A percentile compares a stretch with the other conserved stretches of the same genome.
phyloP scores from a whole-genome alignment of 139 green algal genomes.

The Nannochloris sp. region DNA sequence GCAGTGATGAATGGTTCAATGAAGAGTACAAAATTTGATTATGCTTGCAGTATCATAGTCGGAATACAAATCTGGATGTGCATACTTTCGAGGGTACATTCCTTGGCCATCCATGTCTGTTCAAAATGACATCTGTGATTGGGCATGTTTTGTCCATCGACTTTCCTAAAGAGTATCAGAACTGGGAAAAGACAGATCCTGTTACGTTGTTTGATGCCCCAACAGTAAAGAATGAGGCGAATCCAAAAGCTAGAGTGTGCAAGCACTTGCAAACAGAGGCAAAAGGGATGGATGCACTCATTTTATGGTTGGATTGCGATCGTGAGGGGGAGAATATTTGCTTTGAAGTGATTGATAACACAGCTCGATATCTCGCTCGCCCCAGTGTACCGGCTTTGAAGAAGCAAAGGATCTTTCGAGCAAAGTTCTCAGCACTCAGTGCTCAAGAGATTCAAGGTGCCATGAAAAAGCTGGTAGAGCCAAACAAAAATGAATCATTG shows the following conservation, averaged over 20 bases:
- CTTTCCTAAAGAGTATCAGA: constrained; percentile 71
- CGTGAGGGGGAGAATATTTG: constrained; percentile 88
- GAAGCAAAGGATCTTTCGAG: constrained; percentile 49
- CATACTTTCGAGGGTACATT: constrained; percentile 68
- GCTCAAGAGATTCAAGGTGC: constrained; percentile 60
- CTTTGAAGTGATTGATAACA: constrained; percentile 83
- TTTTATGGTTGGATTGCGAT: constrained; percentile 88
- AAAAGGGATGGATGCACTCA: constrained; percentile 45
- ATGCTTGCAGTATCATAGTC: constrained; percentile 16
- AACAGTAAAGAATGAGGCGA: constrained; percentile 70
- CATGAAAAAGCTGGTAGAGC: constrained; percentile 66
- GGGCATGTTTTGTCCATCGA: constrained; percentile 61
- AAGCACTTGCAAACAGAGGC: constrained; percentile 66
- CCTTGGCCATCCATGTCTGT: constrained; percentile 39
- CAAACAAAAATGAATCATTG: constrained; percentile 67
- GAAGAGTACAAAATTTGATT: no score
- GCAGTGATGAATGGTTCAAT: neutral
- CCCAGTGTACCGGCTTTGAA: neutral
- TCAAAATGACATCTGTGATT: constrained; percentile 70
- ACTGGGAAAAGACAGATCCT: constrained; percentile 76
- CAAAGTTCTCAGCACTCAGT: constrained; percentile 70
- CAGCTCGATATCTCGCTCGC: constrained; percentile 38
- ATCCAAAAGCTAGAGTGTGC: constrained; percentile 71
- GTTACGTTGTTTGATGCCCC: constrained; percentile 69
- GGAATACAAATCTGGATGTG: constrained; percentile 52